Conservation (phyloP, 805 yeast species). For the Ogataea naganishii region DNA sequence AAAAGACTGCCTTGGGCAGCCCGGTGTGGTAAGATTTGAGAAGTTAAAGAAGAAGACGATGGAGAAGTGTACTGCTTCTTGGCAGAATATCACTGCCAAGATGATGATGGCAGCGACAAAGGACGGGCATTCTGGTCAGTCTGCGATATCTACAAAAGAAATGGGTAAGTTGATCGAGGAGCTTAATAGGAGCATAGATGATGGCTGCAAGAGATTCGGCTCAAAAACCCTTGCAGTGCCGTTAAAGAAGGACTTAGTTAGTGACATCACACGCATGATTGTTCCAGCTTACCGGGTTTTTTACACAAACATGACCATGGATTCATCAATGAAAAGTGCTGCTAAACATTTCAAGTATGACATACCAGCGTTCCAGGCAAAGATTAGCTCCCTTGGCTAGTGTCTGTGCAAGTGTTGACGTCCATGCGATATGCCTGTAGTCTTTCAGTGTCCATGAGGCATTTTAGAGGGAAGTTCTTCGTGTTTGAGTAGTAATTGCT, state of each 20-base stretch:
- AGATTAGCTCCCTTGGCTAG: slow-evolving; percentile 21
- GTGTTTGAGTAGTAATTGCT: slow-evolving; percentile 2
- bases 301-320: slow-evolving; percentile 62
- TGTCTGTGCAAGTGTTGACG: not conserved
- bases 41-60: slow-evolving; percentile 66
- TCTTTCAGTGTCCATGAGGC: no score
- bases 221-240: slow-evolving; percentile 26
- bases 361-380: slow-evolving; percentile 28
- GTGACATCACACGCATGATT: slow-evolving; percentile 65
- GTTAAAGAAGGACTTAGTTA: slow-evolving; percentile 52
- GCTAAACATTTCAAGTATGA: slow-evolving; percentile 65
- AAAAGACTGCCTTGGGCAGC: slow-evolving; percentile 42
- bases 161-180: slow-evolving; percentile 49
- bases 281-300: slow-evolving; percentile 80
- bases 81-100: slow-evolving; percentile 73
- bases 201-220: slow-evolving; percentile 57
- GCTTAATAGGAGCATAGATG: slow-evolving; percentile 81
- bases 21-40: slow-evolving; percentile 56
- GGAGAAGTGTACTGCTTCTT: slow-evolving; percentile 61
- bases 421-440: no score
- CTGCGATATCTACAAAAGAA: slow-evolving; percentile 59
- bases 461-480: slow-evolving; percentile 6
- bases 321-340: slow-evolving; percentile 65
- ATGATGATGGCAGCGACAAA: slow-evolving; percentile 76
- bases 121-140: slow-evolving; percentile 34